phyloP scores from a whole-genome alignment of 371 early-diverging fungal species.

The Dichotomocladium elegans region DNA sequence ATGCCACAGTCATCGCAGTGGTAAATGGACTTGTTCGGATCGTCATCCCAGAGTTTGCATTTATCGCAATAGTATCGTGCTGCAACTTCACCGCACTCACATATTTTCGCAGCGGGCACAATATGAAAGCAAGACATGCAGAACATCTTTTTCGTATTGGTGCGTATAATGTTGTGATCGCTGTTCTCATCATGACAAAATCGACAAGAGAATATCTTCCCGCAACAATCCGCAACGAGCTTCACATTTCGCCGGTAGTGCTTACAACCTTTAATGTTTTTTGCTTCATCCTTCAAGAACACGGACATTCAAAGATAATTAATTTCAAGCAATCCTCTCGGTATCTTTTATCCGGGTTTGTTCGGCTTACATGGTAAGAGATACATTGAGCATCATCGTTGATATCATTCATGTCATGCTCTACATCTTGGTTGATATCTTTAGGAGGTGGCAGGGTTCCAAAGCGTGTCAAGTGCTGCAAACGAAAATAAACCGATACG shows the following conservation, averaged over 20 bases:
- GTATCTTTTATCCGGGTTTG: too few species aligned
- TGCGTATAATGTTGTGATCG: conserved; percentile 82
- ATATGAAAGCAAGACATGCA: conserved; percentile 87
- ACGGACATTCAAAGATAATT: not conserved
- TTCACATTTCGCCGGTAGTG: conserved; percentile 91
- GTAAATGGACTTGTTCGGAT: conserved; percentile 76
- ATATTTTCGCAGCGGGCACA: conserved; percentile 79
- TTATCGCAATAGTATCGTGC: conserved; percentile 87
- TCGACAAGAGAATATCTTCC: conserved; percentile 85
- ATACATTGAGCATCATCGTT: conserved; percentile 5
- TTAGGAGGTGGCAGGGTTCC: conserved; percentile 6
- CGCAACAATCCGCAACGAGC: conserved; percentile 91
- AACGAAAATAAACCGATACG: not conserved
- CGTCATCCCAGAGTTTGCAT: conserved; percentile 95
- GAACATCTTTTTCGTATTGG: conserved; percentile 81
- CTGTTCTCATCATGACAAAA: conserved; percentile 94
- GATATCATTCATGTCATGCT: not conserved
- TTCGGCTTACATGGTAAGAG: conserved; percentile 15
- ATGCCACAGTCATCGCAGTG: conserved; percentile 94
- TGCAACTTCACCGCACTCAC: conserved; percentile 66
- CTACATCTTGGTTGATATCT: not conserved
- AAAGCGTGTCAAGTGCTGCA: conserved; percentile 16
- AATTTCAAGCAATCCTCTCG: too few species aligned
- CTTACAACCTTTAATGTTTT: conserved; percentile 74
- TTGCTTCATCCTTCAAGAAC: conserved; percentile 44